These are phyloP conservation scores for Tilletia horrida DNA, from an alignment of 1,284 basidiomycete genomes.

Conservation along the genomic window DNA sequence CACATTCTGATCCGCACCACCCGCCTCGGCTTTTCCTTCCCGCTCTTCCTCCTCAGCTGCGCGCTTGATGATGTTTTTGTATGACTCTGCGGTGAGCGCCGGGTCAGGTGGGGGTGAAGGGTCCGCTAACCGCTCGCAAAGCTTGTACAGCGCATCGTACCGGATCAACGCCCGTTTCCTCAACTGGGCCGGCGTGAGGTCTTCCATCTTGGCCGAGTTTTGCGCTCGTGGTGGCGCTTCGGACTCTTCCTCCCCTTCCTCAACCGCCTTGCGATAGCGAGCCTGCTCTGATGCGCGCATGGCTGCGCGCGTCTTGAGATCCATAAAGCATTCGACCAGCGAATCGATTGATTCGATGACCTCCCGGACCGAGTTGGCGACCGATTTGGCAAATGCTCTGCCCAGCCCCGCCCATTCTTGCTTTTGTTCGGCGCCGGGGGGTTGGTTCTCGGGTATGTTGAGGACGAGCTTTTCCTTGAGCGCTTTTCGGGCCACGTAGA, in stretches of 20 bases:
- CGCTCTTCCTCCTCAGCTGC: not conserved
- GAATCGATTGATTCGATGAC: constrained; percentile 5
- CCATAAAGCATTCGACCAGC: constrained; percentile 13
- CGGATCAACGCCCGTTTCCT: constrained; percentile 3
- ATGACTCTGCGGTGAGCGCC: not conserved
- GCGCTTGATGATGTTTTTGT: not conserved
- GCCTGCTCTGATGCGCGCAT: not conserved
- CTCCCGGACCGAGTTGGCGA: not conserved
- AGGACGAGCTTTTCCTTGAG: constrained; percentile 13
- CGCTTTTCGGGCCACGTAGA: constrained; percentile 15
- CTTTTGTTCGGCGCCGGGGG: not conserved
- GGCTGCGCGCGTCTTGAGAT: not conserved
- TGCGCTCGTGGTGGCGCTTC: not conserved
- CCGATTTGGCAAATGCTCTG: not conserved
- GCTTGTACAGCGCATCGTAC: constrained; percentile 12
- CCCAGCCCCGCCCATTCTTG: not conserved
- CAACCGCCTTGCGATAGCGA: not conserved
- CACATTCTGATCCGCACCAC: not conserved
- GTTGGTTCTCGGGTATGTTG: not conserved
- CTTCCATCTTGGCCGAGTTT: not conserved
- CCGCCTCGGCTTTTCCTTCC: not conserved
- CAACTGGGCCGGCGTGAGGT: not conserved
- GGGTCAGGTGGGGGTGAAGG: not conserved
- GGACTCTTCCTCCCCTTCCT: not conserved
- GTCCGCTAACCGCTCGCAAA: constrained; percentile 12